Conservation (phyloP, 2,329 filamentous ascomycete species). For the Coccinonectria pachysandricola region DNA sequence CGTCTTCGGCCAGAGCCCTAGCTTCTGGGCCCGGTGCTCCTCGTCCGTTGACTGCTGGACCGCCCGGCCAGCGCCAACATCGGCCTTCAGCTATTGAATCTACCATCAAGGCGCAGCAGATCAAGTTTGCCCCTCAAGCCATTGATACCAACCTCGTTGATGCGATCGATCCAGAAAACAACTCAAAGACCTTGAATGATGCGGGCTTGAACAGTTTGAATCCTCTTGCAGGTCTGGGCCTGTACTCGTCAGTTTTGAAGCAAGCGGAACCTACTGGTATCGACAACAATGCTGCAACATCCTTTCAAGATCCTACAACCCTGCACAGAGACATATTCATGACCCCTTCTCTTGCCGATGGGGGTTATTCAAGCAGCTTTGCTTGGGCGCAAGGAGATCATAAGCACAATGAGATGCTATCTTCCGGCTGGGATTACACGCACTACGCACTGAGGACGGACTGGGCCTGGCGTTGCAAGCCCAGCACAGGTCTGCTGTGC, state of each 20-base stretch:
- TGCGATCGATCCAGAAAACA: no score
- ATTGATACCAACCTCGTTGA: no score
- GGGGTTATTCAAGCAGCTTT: neutral
- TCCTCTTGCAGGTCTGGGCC: no score
- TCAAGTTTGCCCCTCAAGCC: no score
- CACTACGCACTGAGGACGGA: slow-evolving; percentile 3
- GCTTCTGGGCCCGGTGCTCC: slow-evolving; percentile 32
- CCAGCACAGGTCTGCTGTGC: slow-evolving; percentile 11
- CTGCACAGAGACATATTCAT: no score
- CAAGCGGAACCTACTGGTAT: no score
- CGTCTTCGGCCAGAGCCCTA: slow-evolving; percentile 13
- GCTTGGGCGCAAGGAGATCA: slow-evolving; percentile 1
- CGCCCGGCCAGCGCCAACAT: slow-evolving; percentile 42
- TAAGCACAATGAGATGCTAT: slow-evolving; percentile 1
- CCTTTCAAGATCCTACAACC: no score
- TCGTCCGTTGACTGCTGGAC: slow-evolving; percentile 43
- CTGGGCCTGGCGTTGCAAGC: slow-evolving; percentile 7
- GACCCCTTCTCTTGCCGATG: no score
- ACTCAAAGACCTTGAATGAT: no score
- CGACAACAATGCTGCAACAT: no score
- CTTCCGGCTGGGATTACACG: slow-evolving; percentile 4
- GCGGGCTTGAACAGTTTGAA: no score
- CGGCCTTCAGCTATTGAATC: slow-evolving; percentile 33
- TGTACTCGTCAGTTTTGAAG: no score
- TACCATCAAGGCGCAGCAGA: slow-evolving; percentile 24